Base-by-base conservation (phyloP, 2,329 filamentous ascomycete species). In the Plectosphaerella cucumerina region DNA sequence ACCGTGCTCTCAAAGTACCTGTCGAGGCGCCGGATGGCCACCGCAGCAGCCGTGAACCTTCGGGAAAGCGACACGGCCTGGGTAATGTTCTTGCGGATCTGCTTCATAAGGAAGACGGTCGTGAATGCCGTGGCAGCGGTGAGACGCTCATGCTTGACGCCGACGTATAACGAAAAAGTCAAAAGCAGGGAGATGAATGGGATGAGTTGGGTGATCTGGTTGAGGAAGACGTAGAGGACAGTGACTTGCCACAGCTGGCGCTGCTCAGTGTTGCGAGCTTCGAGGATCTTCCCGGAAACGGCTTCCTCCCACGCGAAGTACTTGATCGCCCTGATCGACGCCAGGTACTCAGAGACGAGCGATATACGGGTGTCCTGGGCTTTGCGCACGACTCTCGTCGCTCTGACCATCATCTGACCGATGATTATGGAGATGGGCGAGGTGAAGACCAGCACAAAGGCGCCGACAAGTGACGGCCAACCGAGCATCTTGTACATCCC, bases 231-330 rank as follows among this genome's bases (percentile, higher is more conserved):
- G 57, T 70, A 72, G 49, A 78, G 67, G 17, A 82, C 61, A 6
- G 75, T 75, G 20, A 80, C 70, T 6, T 62, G 67, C 80, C 81
- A 84, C 20, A 82, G 70, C 35, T 74, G 72, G 41, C 72, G 74
- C 54, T 82, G 80, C 59, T 84, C 81, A 2, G 69, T 65, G 14
- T 65, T 60, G 2, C 81, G 75, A 11, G 77, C 71, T 5, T 71
- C 65, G 26, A 77, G 70, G 50, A 84, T 75, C 47, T 71, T 74
- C n/a, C 73, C 66, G 11, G 74, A 71, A 54, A 80, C 74, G 31
- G 76, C 71, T 17, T 73, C 70, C 58, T 84, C 80, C 81, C 80
- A 84, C 2, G 77, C 77, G 60, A 84, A 82, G 56, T 82, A 83
- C 58, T 84, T 84, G 63, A 84, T 75, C 15, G 77, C 77, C 11